Evolutionary conservation across 2,329 filamentous ascomycete species (phyloP), one percentile per base, ranked within the genome.

Genomic region (Fusarium armeniacum): DNA sequence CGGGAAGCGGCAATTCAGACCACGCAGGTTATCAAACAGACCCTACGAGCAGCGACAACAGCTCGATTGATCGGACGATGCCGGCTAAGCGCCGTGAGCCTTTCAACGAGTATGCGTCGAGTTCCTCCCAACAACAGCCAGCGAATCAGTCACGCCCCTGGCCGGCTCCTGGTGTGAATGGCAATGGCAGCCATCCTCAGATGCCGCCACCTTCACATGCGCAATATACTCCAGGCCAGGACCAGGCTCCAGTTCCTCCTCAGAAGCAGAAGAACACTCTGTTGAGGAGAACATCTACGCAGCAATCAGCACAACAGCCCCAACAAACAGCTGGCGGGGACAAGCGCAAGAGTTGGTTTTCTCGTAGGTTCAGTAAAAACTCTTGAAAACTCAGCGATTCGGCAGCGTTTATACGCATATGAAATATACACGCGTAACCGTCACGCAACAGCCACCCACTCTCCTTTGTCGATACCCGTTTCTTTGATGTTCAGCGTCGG

Each of bases 331-430:
- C 65, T 6, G 66, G 72, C 22, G 76, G 77, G 15, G 91, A 94
- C 65, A 97, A 97, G 85, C 87, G 92, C 70, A 94, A 94, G 86
- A 96, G 94, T 78, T 97, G 94, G 93, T 90, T 98, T 75, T 89
- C 92, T 76, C 89, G 90, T 73, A 87, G 90, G 58, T 96, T 97
- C 79, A 96, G 91, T 84, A 94, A 85, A 77, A 80, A 81, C 36
- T 50, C 72, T 41, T 75, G 47, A 73, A 53, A 50, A 41, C 24
- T 26, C 10, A 47, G 56, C 44, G 9, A 45, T 41, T 54, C 32
- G 32, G 30, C 56, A 58, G 58, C 45, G 45, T 58, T 52, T 47
- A 53, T 51, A 58, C 50, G 64, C 47, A 43, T 47, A 54, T 54
- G 52, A 57, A n/a, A 71, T 56, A 51, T 35, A 56, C 40, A 57